A percentile compares a stretch with the other conserved stretches of the same genome.
phyloP scores from a whole-genome alignment of 352 stramenopile genomes.

The Phytophthora fragariae region DNA sequence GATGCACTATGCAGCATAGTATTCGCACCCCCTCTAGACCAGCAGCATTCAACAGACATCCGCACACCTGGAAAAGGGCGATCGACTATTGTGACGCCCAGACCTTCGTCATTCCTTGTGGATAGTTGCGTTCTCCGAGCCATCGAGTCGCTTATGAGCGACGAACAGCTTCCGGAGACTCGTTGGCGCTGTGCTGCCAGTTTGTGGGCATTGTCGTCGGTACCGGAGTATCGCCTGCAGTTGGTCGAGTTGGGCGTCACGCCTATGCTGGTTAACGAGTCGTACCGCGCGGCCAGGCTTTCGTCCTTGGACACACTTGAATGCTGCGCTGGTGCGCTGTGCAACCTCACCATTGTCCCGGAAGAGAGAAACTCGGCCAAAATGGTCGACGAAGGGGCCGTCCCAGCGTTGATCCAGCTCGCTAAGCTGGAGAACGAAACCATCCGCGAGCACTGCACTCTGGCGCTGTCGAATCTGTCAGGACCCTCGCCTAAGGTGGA shows the following conservation, averaged over 20 bases:
- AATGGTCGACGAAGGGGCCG: constrained; percentile 73
- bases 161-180: constrained; percentile 54
- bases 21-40: constrained; percentile 33
- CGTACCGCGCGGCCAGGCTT: constrained; percentile 32
- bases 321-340: constrained; percentile 68
- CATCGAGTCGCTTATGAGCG: constrained; percentile 48
- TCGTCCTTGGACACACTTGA: constrained; percentile 48
- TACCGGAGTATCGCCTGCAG: constrained; percentile 46
- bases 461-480: constrained; percentile 78
- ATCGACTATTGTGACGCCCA: constrained; percentile 11
- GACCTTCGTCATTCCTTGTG: constrained; percentile 42
- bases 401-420: constrained; percentile 54
- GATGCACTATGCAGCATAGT: constrained; percentile 70
- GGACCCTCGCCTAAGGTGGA: constrained; percentile 72
- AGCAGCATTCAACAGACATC: not conserved
- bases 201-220: constrained; percentile 60
- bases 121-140: constrained; percentile 42
- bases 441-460: constrained; percentile 72
- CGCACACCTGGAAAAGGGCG: not conserved
- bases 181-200: constrained; percentile 69
- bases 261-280: constrained; percentile 55
- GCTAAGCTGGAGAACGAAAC: constrained; percentile 50
- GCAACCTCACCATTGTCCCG: constrained; percentile 64
- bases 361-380: constrained; percentile 44
- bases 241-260: constrained; percentile 65